These are phyloP conservation scores for Leishmania major DNA, from an alignment of 208 protist species.

Conservation along the genomic window DNA sequence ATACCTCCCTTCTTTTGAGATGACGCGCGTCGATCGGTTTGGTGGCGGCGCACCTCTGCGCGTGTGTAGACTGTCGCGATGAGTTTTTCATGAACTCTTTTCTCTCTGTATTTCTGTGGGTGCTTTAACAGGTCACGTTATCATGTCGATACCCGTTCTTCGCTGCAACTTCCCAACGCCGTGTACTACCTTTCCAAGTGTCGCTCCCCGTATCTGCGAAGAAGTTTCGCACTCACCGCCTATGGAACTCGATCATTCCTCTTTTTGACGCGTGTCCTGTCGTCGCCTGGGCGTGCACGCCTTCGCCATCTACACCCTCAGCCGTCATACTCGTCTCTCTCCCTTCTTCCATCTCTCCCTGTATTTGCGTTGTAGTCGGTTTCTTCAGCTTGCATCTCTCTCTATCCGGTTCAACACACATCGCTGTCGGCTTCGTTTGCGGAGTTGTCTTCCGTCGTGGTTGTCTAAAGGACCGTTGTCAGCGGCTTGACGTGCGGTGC, in stretches of 20 bases:
- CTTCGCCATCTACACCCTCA: background rate
- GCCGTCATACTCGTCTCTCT: background rate
- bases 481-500: background rate
- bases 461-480: background rate
- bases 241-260: background rate
- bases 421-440: background rate
- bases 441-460: background rate
- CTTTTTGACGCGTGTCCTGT: background rate
- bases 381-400: constrained; percentile 1
- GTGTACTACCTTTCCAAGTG: background rate
- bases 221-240: background rate
- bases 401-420: background rate
- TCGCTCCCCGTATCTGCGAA: background rate
- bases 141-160: background rate
- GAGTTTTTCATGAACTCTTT: background rate
- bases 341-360: background rate
- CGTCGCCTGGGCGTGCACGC: background rate
- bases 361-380: background rate
- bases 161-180: background rate
- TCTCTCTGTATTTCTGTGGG: background rate
- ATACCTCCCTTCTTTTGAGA: background rate
- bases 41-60: background rate
- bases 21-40: background rate
- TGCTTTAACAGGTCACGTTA: background rate
- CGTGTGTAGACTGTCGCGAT: background rate